phyloP scores from a whole-genome alignment of 106 monocot species.

The Apostasia ramifera region DNA sequence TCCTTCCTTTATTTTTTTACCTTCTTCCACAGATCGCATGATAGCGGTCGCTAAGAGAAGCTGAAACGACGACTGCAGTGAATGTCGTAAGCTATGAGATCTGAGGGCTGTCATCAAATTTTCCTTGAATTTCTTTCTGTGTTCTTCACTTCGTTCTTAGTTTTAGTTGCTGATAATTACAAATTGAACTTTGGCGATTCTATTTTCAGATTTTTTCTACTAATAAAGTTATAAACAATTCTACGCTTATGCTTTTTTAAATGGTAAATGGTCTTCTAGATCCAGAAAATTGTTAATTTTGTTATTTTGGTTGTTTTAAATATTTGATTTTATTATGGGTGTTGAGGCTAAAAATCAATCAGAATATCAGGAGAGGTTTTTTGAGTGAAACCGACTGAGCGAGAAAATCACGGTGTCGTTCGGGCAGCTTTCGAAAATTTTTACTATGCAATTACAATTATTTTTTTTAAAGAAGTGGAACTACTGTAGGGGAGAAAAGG shows the following conservation, averaged over 20 bases:
- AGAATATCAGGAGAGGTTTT: neutral
- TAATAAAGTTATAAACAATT: too few species aligned
- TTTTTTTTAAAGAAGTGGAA: neutral
- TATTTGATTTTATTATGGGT: neutral
- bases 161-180: too few species aligned
- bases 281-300: neutral
- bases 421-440: neutral
- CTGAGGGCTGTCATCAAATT: conserved; percentile 4
- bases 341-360: neutral
- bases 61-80: too few species aligned
- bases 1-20: neutral
- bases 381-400: neutral
- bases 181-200: too few species aligned
- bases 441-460: neutral
- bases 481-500: too few species aligned
- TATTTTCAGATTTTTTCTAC: too few species aligned
- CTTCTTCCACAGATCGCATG: too few species aligned
- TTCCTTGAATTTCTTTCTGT: neutral
- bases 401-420: neutral
- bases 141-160: too few species aligned
- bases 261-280: neutral
- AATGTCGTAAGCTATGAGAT: too few species aligned
- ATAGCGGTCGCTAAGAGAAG: too few species aligned
- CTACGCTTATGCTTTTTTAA: too few species aligned
- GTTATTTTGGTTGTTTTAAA: neutral